phyloP scores from a whole-genome alignment of 139 green algal genomes.

The Chlorella ohadii region DNA sequence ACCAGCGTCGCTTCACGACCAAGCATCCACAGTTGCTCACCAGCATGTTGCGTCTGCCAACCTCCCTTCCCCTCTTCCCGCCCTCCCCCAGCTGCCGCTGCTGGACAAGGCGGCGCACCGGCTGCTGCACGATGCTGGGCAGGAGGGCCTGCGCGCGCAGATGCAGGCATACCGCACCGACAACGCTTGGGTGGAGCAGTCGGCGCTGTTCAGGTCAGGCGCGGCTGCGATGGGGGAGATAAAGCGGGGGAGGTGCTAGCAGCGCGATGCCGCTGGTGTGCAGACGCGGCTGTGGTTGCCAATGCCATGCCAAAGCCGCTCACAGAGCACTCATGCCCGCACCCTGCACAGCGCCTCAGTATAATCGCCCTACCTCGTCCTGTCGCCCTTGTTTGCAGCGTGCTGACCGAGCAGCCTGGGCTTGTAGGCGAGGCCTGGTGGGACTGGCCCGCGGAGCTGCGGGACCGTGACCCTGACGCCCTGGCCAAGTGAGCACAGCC shows the following conservation, averaged over 20 bases:
- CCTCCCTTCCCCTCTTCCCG: not conserved
- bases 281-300: too few species aligned
- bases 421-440: conserved; percentile 83
- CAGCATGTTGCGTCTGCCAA: too few species aligned
- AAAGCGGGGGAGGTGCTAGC: too few species aligned
- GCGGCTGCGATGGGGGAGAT: not conserved
- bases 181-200: conserved; percentile 92
- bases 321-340: too few species aligned
- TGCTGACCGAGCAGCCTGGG: conserved; percentile 26
- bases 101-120: conserved; percentile 73
- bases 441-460: conserved; percentile 85
- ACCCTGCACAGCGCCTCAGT: too few species aligned
- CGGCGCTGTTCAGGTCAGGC: conserved; percentile 83
- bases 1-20: too few species aligned
- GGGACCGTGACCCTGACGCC: conserved; percentile 50
- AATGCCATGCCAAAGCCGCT: too few species aligned
- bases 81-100: conserved; percentile 67
- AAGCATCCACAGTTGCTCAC: too few species aligned
- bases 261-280: too few species aligned
- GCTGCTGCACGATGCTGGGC: conserved; percentile 57
- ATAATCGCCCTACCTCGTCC: too few species aligned
- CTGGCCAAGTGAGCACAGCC: conserved; percentile 43
- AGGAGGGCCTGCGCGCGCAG: conserved; percentile 46
- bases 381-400: too few species aligned
- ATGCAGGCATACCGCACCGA: conserved; percentile 61